Base-by-base conservation (phyloP, 805 yeast genomes). In the Nakazawaea ambrosiae region DNA sequence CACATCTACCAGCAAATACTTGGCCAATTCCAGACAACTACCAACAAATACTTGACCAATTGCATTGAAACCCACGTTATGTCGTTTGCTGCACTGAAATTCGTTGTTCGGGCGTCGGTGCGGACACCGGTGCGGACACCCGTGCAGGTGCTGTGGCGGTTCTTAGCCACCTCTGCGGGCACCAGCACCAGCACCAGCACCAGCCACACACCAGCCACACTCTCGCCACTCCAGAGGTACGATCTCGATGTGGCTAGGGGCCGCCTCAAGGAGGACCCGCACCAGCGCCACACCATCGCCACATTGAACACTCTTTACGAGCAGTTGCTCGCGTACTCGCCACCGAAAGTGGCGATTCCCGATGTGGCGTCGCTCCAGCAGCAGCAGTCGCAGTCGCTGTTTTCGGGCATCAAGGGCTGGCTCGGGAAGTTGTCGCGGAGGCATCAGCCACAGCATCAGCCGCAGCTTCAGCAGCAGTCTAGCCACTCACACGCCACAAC, bases 251-350 rank as follows among this genome's bases (percentile, higher is more conserved):
- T 60, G 9, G 11, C 39, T 2, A 27, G 31, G n/a, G 78, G 79
- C 0, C 63, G 60, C 40, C 60, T 83, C 18, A 65, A 74, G 41
- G 84, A 82, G 48, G 98, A 90, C 53, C 76, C 74, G 16, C 81
- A 81, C 55, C 97, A 90, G 59, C 67, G 95, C 28, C 71, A 74
- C 22, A 81, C 87, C 39, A 73, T 90, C 28, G 55, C 72, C 14
- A 72, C 70, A 11, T 60, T 90, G 41, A 73, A 82, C 15, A 54
- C 60, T 1, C 65, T 90, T 14, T 84, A 87, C 54, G 51, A 60
- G 4, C 63, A 68, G 4, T 63, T 90, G 36, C 47, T 44, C 4
- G 41, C 50, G 0, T 90, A 89, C 53, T 45, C 51, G 2, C 94
- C 96, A 0, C 83, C 87, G 7, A 53, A 60, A 9, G 75, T 79